Evolutionary conservation across 345 rosid genomes (phyloP).

Genomic region (Raphanus raphanistrum): DNA sequence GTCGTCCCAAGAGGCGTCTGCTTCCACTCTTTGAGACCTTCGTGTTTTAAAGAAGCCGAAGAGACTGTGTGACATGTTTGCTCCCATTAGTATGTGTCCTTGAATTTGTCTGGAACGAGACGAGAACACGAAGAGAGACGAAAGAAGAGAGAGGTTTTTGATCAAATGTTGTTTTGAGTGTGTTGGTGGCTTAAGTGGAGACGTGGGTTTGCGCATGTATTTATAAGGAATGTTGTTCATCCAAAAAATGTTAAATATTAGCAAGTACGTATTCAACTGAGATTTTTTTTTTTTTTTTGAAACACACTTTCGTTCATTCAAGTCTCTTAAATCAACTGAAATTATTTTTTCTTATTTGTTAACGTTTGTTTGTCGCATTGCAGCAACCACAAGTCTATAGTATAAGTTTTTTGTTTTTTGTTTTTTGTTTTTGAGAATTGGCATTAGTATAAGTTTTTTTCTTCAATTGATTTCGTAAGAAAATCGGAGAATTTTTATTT

Average conservation of each 20-base stretch:
- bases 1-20: conserved; percentile 31
- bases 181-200: conserved; percentile 22
- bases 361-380: not conserved
- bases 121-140: conserved; percentile 14
- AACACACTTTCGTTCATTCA: too few species aligned
- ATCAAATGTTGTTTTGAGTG: conserved; percentile 16
- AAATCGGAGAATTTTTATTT: not conserved
- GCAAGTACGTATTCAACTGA: too few species aligned
- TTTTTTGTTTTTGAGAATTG: too few species aligned
- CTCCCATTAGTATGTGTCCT: conserved; percentile 36
- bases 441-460: not conserved
- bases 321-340: too few species aligned
- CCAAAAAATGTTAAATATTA: too few species aligned
- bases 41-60: conserved; percentile 39
- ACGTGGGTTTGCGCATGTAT: conserved; percentile 23
- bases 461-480: not conserved
- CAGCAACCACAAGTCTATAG: not conserved
- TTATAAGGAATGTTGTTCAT: conserved; percentile 22
- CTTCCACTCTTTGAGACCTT: conserved; percentile 39
- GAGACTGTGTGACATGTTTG: conserved; percentile 35
- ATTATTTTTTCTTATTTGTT: too few species aligned
- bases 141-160: conserved; percentile 11
- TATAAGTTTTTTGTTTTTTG: not conserved
- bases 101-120: conserved; percentile 13
- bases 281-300: too few species aligned